phyloP scores from a whole-genome alignment of 2,329 filamentous ascomycete genomes.

The Aspergillus candidus region DNA sequence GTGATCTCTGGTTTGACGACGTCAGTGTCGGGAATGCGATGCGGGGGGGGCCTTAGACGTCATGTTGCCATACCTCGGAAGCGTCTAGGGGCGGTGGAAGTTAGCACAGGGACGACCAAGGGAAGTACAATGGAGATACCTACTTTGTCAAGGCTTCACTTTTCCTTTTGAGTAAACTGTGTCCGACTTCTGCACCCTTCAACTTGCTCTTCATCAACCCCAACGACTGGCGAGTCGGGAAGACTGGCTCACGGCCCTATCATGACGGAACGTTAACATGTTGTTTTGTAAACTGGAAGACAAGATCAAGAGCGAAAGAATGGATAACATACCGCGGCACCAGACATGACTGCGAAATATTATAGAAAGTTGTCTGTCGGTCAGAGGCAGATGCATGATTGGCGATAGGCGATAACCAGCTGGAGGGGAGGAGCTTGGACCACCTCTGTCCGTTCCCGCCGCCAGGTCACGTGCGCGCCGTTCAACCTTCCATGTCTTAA shows the following conservation, averaged over 20 bases:
- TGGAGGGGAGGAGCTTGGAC: conserved; percentile 15
- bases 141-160: conserved; percentile 97
- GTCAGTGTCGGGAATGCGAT: conserved; percentile 23
- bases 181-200: conserved; percentile 84
- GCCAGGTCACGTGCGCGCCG: conserved; percentile 20
- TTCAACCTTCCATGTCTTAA: conserved; percentile 13
- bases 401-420: conserved; percentile 24
- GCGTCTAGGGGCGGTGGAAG: conserved; percentile 51
- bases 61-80: conserved; percentile 65
- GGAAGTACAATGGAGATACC: conserved; percentile 20
- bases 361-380: conserved; percentile 1
- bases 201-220: conserved; percentile 97
- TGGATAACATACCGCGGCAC: conserved; percentile 27
- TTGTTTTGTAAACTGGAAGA: neutral
- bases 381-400: conserved; percentile 14
- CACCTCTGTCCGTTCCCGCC: conserved; percentile 6
- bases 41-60: conserved; percentile 15
- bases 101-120: conserved; percentile 12
- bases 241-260: conserved; percentile 91
- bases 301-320: neutral
- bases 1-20: conserved; percentile 67
- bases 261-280: conserved; percentile 17
- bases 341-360: conserved; percentile 22
- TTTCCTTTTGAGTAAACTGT: conserved; percentile 94
- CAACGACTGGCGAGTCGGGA: conserved; percentile 94